Evolutionary conservation across 2,329 filamentous ascomycete genomes (phyloP), one percentile per base, ranked within the genome.

Genomic region (Leptosphaerulina australis): DNA sequence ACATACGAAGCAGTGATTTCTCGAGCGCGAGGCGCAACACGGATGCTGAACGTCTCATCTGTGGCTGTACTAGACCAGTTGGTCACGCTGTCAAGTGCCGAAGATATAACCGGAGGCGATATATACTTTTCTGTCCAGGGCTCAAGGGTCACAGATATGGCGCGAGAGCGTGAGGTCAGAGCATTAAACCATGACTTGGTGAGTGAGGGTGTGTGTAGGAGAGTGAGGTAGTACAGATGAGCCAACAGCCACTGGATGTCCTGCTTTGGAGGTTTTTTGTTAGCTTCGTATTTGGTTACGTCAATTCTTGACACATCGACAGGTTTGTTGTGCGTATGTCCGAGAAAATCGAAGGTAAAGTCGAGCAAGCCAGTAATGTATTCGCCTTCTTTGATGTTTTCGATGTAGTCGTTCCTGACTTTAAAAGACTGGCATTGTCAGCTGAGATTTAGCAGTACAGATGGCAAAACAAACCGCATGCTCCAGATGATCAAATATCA

Each of bases 1-100:
- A 89, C 85, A 69, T 96, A 97, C 3, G 86, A 86, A 0, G 91
- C 91, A 10, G 86, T 87, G 26, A 97, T 84, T 71, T 97, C 93
- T 38, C 83, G 82, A 0, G 85, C 85, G 9, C 83, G 79, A 25
- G 82, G 81, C 47, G 86, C 89, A 8, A 95, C 83, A 68, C 88
- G 92, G 48, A 97, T 79, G 12, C 73, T 74, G 60, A 88, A 76
- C 7, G 83, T 79, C 33, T 83, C 78, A 33, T 68, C 67, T 1
- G 64, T 51, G 18, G 77, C 73, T 0, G 71, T 55, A 26, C 68
- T 67, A 17, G 67, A 60, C 90, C 90, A 94, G 9, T 77, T 74
- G n/a, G 79, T 77, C 0, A 93, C 88, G 12, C 86, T 84, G 11
- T 85, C 79, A 5, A 94, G 76, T 0, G 84, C 81, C 17, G 88